Evolutionary conservation across 1,284 basidiomycete genomes (phyloP), one percentile per base, ranked within the genome.

Genomic region (Malassezia sp.): DNA sequence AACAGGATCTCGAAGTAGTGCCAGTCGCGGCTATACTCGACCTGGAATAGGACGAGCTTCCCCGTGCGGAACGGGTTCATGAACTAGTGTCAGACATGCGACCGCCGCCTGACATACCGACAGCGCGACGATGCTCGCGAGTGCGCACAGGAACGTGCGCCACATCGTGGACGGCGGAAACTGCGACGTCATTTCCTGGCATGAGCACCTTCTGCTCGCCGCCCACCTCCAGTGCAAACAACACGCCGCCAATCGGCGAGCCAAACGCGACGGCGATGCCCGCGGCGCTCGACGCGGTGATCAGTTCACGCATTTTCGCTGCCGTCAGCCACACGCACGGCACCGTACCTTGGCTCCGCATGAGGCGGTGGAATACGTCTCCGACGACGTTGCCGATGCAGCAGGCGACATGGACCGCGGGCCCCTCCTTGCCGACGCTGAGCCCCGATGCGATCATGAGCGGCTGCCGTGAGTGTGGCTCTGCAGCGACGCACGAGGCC

Each of bases 1-100:
- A 90, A 78, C n/a, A 91, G 81, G 43, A 97, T 86, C 71, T 96
- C 93, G 67, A 97, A 97, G 74, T 93, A 96, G 70, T 97, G 91
- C 93, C 93, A 99, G 63, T 91, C 87, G 23, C 90, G 78, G 69
- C 86, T 87, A 71, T 97, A 97, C 5, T 89, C 91, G 53, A 97
- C 88, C 70, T 95, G 88, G 75, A 97, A 97, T 53, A 96, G 74
- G 61, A 97, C 93, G 23, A 99, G 80, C 71, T 97, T 97, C 28
- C 93, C 93, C 0, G 93, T 97, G 21, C 90, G 79, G 74, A 89
- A 99, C 0, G 93, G 93, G 67, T 97, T 96, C 84, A 99, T 90
- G 2, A 85, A 85, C 83, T 30, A 27, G 24, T 3, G 38, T 40
- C 28, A 40, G 27, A 17, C 2, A 18, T 11, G n/a, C 28, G 4